A percentile compares a stretch with the other conserved stretches of the same genome.
Evolutionary conservation across 441 rosid genomes (phyloP).

Genomic region (Populus hybrid): DNA sequence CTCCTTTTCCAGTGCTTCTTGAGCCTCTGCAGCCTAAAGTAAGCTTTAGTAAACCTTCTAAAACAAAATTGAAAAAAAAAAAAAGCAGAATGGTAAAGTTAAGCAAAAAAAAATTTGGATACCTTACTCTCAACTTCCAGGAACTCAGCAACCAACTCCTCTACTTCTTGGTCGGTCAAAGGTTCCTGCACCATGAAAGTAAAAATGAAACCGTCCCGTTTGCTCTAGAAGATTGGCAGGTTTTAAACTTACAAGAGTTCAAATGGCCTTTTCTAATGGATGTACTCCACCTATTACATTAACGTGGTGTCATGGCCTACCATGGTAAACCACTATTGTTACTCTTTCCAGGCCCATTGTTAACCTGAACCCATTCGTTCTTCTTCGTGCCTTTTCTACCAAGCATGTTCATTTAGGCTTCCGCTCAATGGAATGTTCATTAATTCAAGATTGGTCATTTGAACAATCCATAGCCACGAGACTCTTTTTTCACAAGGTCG

Average conservation of each 20-base stretch:
- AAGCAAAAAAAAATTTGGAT: constrained; percentile 22
- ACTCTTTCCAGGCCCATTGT: background rate
- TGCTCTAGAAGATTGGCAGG: background rate
- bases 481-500: background rate
- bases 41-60: constrained; percentile 35
- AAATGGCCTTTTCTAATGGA: background rate
- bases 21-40: constrained; percentile 96
- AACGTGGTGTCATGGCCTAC: background rate
- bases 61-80: background rate
- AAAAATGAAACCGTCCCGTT: background rate
- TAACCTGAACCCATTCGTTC: background rate
- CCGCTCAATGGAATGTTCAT: background rate
- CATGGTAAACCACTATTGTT: background rate
- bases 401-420: background rate
- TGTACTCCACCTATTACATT: background rate
- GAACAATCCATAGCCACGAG: background rate
- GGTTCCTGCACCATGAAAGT: constrained; percentile 52
- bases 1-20: constrained; percentile 95
- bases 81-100: constrained; percentile 8
- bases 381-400: background rate
- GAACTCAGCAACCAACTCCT: constrained; percentile 78
- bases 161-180: constrained; percentile 82
- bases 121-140: constrained; percentile 96
- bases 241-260: background rate
- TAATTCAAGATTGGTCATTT: background rate